Evolutionary conservation across 148 eudicot species (phyloP).

Genomic region (Rhododendron molle): DNA sequence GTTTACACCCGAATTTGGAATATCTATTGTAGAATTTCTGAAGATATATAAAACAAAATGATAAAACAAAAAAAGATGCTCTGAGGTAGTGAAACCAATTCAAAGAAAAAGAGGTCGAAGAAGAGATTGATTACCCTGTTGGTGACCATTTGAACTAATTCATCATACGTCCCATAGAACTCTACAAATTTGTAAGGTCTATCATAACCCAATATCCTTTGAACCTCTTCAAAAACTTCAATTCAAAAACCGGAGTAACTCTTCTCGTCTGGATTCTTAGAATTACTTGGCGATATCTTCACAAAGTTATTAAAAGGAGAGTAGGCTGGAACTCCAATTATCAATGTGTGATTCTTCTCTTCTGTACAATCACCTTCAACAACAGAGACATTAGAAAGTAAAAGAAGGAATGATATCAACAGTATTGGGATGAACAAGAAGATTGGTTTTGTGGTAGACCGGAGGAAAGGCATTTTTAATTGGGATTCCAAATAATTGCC

Average conservation of each 20-base stretch:
- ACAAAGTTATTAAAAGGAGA: background rate
- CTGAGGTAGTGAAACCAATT: no score
- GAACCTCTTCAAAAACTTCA: background rate
- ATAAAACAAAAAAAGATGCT: no score
- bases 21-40: no score
- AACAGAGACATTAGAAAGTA: background rate
- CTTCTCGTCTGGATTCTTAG: background rate
- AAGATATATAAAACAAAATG: no score
- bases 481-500: background rate
- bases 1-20: no score
- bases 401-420: background rate
- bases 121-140: slow-evolving; percentile 1
- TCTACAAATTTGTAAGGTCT: no score
- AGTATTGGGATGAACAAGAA: background rate
- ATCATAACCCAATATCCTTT: background rate
- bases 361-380: background rate
- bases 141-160: slow-evolving; percentile 2
- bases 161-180: background rate
- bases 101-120: background rate
- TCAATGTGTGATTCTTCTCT: background rate
- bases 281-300: background rate
- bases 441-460: background rate
- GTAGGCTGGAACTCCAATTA: background rate
- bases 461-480: background rate
- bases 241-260: slow-evolving; percentile 12